Base-by-base conservation (phyloP, 106 monocot genomes). In the Acorus calamus region DNA sequence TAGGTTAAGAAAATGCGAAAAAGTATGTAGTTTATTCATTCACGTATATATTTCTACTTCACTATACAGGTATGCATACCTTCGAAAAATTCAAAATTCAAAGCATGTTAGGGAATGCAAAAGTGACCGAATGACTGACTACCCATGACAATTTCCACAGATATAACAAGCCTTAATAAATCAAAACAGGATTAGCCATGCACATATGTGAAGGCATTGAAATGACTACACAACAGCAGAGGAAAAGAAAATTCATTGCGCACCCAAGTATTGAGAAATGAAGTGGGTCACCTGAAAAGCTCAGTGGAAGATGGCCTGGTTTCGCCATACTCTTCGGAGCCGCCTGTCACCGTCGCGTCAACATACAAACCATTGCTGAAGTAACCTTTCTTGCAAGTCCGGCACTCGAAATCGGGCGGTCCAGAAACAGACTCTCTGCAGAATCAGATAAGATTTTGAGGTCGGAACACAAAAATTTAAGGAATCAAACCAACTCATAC, bases 371-470 rank as follows among this genome's bases (percentile, higher is more conserved):
- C 88, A 69, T 76, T 86, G 11, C 66, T 64, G 44, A 8, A 14
- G 69, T 86, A 93, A 11, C 49, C 59, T 55, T 86, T 93, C 73
- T 80, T 85, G 74, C 93, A 93, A 50, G 66, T 72, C 51, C 49
- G 50, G 50, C 93, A 93, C 54, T 81, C 74, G 10, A 86, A 50
- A 41, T 12, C 13, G 43, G 65, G 50, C 5, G 1, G 28, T 28
- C 53, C 67, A 55, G 8, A 43, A 46, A 47, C 56, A 43, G 60
- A 42, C 13, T 44, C 13, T 46, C 76, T 80, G 73, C 8, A 14
- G 28, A 28, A 28, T 28, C 28, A 28, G 28, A 28, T 28, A 28
- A 28, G 28, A 28, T 28, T 28, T 28, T 28, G 28, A 28, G 28
- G 28, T 28, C 28, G 28, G 28, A 28, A 28, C 28, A 73, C 0